Conservation (phyloP, 257 asterid species). For the Petunia axillaris region DNA sequence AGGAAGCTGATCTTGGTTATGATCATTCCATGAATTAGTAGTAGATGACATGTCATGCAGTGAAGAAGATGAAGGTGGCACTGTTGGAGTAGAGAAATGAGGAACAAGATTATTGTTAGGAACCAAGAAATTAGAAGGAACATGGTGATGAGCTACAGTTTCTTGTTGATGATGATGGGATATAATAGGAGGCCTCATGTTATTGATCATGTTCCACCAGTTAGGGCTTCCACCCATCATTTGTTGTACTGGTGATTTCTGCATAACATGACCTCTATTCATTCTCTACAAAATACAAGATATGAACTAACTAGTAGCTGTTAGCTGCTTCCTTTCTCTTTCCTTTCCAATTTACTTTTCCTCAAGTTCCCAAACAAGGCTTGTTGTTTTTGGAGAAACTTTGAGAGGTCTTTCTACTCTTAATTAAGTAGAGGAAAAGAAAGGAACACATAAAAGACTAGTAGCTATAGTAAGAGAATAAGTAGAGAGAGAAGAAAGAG, state of each 20-base stretch:
- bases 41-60: slow-evolving; percentile 25
- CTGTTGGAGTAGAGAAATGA: slow-evolving; percentile 33
- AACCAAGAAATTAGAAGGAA: slow-evolving; percentile 33
- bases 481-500: slow-evolving; percentile 1
- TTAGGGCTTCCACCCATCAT: slow-evolving; percentile 61
- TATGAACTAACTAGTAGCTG: too few species aligned
- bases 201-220: slow-evolving; percentile 56
- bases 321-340: slow-evolving; percentile 28
- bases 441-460: neutral
- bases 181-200: slow-evolving; percentile 43
- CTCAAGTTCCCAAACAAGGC: slow-evolving; percentile 43
- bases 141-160: slow-evolving; percentile 13
- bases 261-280: slow-evolving; percentile 57
- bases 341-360: slow-evolving; percentile 42
- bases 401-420: slow-evolving; percentile 48
- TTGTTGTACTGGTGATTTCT: slow-evolving; percentile 65
- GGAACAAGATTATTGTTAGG: slow-evolving; percentile 38
- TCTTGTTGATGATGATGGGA: slow-evolving; percentile 30
- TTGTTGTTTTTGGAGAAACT: slow-evolving; percentile 48
- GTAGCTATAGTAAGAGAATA: slow-evolving; percentile 18
- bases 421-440: slow-evolving; percentile 53
- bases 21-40: slow-evolving; percentile 47
- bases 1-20: slow-evolving; percentile 50
- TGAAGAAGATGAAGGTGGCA: slow-evolving; percentile 29
- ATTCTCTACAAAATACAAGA: slow-evolving; percentile 26